These are phyloP conservation scores for Fusarium fracticaudum DNA, from an alignment of 2,329 filamentous ascomycete species.

Conservation along the genomic window DNA sequence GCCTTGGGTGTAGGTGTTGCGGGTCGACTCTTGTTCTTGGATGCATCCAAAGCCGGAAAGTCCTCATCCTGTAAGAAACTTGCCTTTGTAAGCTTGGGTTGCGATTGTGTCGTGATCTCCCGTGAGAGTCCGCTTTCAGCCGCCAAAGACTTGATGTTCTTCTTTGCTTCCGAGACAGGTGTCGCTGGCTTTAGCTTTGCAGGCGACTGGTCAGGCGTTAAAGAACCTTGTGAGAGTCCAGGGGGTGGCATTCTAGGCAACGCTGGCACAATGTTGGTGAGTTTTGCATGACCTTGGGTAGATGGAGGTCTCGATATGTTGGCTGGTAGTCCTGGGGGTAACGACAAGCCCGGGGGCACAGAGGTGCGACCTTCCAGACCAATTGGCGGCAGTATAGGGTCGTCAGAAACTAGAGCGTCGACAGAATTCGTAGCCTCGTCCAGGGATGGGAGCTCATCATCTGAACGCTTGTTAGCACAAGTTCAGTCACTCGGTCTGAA, in stretches of 20 bases:
- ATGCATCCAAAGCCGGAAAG: slow-evolving; percentile 67
- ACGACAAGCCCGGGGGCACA: slow-evolving; percentile 46
- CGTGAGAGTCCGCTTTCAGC: slow-evolving; percentile 58
- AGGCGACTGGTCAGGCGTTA: slow-evolving; percentile 49
- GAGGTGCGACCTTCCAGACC: slow-evolving; percentile 33
- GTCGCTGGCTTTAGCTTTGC: slow-evolving; percentile 42
- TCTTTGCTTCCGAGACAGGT: slow-evolving; percentile 51
- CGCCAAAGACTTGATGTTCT: slow-evolving; percentile 56
- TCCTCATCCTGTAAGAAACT: slow-evolving; percentile 66
- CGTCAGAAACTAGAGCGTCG: slow-evolving; percentile 74
- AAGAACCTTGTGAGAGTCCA: slow-evolving; percentile 38
- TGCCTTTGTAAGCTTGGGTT: slow-evolving; percentile 31
- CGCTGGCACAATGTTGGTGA: slow-evolving; percentile 39
- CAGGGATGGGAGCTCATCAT: slow-evolving; percentile 69
- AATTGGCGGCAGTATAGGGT: slow-evolving; percentile 40
- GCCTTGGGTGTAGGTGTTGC: slow-evolving; percentile 50
- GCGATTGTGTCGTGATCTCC: slow-evolving; percentile 55
- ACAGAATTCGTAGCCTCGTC: slow-evolving; percentile 72
- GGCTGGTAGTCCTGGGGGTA: slow-evolving; percentile 33
- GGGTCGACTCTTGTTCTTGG: slow-evolving; percentile 48
- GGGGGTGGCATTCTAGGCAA: slow-evolving; percentile 41
- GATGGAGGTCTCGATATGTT: slow-evolving; percentile 36
- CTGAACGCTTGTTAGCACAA: slow-evolving; percentile 61
- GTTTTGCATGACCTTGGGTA: slow-evolving; percentile 28
- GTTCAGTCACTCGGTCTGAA: slow-evolving; percentile 32